Evolutionary conservation across 805 yeast genomes (phyloP).

Genomic region (Ogataea parapolymorpha): DNA sequence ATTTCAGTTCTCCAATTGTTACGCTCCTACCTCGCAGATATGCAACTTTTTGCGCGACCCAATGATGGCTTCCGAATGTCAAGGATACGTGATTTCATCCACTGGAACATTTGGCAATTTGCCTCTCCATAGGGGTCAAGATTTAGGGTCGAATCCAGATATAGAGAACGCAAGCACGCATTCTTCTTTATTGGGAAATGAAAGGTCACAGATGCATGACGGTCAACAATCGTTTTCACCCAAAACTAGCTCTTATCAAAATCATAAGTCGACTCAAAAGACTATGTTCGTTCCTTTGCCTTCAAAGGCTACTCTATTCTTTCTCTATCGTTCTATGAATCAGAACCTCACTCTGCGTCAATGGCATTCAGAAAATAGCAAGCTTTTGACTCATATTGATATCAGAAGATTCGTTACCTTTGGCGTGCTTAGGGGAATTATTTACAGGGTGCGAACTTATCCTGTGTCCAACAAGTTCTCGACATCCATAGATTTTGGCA

Average conservation of each 20-base stretch:
- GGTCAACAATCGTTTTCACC: slow-evolving; percentile 14
- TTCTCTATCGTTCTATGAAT: slow-evolving; percentile 70
- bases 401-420: slow-evolving; percentile 80
- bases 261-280: slow-evolving; percentile 4
- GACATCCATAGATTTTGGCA: slow-evolving; percentile 34
- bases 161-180: slow-evolving; percentile 20
- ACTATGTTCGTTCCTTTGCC: slow-evolving; percentile 40
- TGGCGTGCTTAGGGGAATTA: slow-evolving; percentile 78
- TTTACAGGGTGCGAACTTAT: slow-evolving; percentile 75
- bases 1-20: slow-evolving; percentile 83
- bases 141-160: slow-evolving; percentile 27
- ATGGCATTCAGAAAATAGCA: slow-evolving; percentile 73
- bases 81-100: slow-evolving; percentile 64
- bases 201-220: slow-evolving; percentile 8
- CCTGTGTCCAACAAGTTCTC: slow-evolving; percentile 53
- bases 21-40: slow-evolving; percentile 83
- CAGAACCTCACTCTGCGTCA: slow-evolving; percentile 75
- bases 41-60: slow-evolving; percentile 62
- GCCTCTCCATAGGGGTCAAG: slow-evolving; percentile 32
- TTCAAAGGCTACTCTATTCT: slow-evolving; percentile 63
- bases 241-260: slow-evolving; percentile 8
- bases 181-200: slow-evolving; percentile 12
- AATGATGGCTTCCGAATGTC: slow-evolving; percentile 77
- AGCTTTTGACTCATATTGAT: slow-evolving; percentile 63
- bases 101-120: slow-evolving; percentile 34